A percentile compares a stretch with the other conserved stretches of the same genome.
Conservation (phyloP, 2,329 filamentous ascomycete species). For the Trichoderma sp. region DNA sequence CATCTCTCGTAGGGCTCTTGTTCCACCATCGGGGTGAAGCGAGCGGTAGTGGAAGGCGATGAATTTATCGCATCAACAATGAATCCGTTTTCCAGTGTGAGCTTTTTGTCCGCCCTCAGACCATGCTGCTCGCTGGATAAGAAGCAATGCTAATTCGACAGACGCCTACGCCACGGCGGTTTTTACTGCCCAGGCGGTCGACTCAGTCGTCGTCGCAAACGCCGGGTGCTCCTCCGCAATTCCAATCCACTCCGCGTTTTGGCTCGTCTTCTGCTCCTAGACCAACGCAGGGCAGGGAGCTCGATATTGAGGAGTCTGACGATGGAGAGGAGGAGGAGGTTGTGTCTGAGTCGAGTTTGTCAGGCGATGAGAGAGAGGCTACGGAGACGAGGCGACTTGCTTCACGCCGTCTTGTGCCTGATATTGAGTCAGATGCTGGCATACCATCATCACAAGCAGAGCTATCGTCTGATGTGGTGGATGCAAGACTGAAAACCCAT, state of each 20-base stretch:
- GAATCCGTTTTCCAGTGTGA: slow-evolving; percentile 20
- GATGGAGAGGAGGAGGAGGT: slow-evolving; percentile 24
- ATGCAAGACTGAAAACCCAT: background rate
- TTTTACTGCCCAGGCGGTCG: slow-evolving; percentile 36
- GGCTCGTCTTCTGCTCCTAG: slow-evolving; percentile 33
- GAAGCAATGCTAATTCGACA: slow-evolving; percentile 18
- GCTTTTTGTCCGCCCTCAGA: background rate
- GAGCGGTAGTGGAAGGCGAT: background rate
- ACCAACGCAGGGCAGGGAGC: slow-evolving; percentile 29
- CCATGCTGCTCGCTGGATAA: background rate
- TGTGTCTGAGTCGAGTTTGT: slow-evolving; percentile 15
- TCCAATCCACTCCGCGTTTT: slow-evolving; percentile 41
- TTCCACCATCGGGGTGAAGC: slow-evolving; percentile 3
- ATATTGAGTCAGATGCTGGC: slow-evolving; percentile 29
- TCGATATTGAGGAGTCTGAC: slow-evolving; percentile 36
- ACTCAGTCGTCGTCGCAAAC: slow-evolving; percentile 34
- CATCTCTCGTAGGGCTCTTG: background rate
- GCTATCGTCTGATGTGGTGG: background rate
- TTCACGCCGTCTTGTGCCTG: slow-evolving; percentile 28
- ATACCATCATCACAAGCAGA: slow-evolving; percentile 23
- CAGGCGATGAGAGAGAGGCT: slow-evolving; percentile 9
- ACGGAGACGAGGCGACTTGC: slow-evolving; percentile 16
- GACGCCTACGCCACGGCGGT: slow-evolving; percentile 41
- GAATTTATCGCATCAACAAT: background rate
- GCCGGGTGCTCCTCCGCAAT: slow-evolving; percentile 31